These are phyloP conservation scores for Phytophthora pinifolia DNA, from an alignment of 352 stramenopile genomes.

Conservation along the genomic window DNA sequence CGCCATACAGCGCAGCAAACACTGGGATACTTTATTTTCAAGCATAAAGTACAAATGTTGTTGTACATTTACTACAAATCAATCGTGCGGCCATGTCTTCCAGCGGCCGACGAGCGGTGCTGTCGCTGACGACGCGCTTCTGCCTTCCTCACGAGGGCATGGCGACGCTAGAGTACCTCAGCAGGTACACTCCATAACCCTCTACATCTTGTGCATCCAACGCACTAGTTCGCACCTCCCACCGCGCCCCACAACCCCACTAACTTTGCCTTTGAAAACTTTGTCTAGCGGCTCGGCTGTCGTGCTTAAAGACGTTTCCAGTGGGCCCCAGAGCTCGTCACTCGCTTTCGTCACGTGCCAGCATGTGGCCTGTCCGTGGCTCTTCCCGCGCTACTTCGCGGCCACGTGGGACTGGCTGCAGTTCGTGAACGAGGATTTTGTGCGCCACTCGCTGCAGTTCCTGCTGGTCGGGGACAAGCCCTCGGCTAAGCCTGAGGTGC, in stretches of 20 bases:
- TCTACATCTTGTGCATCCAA: constrained; percentile 3
- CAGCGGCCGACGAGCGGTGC: constrained; percentile 39
- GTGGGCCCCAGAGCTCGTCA: constrained; percentile 2
- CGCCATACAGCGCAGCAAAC: too few relatives aligned
- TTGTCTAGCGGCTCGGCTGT: constrained; percentile 62
- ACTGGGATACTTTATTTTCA: too few relatives aligned
- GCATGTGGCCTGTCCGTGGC: constrained; percentile 82
- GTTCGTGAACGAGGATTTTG: constrained; percentile 74
- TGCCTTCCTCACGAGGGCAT: constrained; percentile 80
- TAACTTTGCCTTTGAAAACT: constrained; percentile 6
- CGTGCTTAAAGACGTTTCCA: constrained; percentile 18
- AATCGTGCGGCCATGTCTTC: constrained; percentile 12
- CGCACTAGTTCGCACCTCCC: background rate
- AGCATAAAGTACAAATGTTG: too few relatives aligned
- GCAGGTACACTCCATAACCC: constrained; percentile 31
- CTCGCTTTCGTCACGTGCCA: constrained; percentile 68
- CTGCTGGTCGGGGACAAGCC: constrained; percentile 32
- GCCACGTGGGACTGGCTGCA: constrained; percentile 86
- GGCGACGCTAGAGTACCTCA: constrained; percentile 72
- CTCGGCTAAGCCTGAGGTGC: constrained; percentile 31
- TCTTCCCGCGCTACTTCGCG: constrained; percentile 73
- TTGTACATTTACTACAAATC: too few relatives aligned
- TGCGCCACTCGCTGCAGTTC: constrained; percentile 69
- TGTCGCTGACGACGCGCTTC: constrained; percentile 81
- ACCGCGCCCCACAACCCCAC: constrained; percentile 1